A percentile compares a stretch with the other conserved stretches of the same genome.
phyloP scores from a whole-genome alignment of 371 early-diverging fungal species.

The Lichtheimia corymbifera region DNA sequence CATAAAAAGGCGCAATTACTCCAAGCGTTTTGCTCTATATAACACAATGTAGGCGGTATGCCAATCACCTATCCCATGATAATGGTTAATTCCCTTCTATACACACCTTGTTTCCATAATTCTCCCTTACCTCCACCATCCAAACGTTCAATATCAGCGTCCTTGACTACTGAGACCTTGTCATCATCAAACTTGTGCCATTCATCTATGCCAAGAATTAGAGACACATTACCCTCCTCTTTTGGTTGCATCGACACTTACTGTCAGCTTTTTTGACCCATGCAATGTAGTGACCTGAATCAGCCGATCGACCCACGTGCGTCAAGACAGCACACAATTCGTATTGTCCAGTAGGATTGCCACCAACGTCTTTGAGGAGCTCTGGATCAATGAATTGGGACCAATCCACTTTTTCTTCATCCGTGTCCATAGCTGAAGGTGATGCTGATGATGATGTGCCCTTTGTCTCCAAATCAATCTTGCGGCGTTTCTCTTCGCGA shows the following conservation, averaged over 20 bases:
- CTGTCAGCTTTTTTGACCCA: slow-evolving; percentile 78
- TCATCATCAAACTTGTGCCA: slow-evolving; percentile 98
- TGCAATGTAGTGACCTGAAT: slow-evolving; percentile 89
- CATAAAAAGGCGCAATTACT: not conserved
- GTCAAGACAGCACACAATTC: slow-evolving; percentile 85
- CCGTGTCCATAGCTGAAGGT: slow-evolving; percentile 31
- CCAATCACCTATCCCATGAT: slow-evolving; percentile 61
- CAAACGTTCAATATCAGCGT: slow-evolving; percentile 88
- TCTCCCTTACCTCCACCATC: slow-evolving; percentile 78
- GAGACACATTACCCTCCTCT: not conserved
- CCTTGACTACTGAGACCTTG: slow-evolving; percentile 80
- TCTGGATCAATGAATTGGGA: slow-evolving; percentile 66
- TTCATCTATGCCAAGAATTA: slow-evolving; percentile 46
- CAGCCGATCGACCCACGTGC: slow-evolving; percentile 84
- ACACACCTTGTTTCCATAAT: not conserved
- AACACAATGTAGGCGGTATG: slow-evolving; percentile 83
- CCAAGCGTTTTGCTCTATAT: slow-evolving; percentile 64
- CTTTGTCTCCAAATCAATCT: slow-evolving; percentile 43
- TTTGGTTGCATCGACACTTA: slow-evolving; percentile 6
- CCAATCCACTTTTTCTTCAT: slow-evolving; percentile 46
- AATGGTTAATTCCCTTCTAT: not conserved
- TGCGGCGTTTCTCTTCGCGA: slow-evolving; percentile 65
- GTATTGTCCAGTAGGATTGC: slow-evolving; percentile 79
- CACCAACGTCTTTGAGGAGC: slow-evolving; percentile 77
- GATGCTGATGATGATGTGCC: slow-evolving; percentile 24